A percentile compares a stretch with the other conserved stretches of the same genome.
phyloP scores from a whole-genome alignment of 208 protist species.

The Novymonas esmeraldas region DNA sequence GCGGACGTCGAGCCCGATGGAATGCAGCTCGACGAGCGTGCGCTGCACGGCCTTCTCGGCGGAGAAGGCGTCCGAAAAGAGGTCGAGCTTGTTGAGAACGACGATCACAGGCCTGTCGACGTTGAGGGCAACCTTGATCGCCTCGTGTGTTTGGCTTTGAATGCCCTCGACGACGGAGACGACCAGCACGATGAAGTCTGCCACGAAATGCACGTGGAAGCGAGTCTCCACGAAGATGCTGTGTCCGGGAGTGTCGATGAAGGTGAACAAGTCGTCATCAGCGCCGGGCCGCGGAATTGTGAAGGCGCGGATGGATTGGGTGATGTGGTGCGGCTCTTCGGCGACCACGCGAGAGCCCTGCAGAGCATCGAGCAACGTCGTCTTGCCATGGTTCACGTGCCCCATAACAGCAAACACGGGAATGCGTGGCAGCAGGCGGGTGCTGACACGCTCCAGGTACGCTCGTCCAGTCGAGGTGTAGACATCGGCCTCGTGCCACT shows the following conservation, averaged over 20 bases:
- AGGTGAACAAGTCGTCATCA: constrained; percentile 56
- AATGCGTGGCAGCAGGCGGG: constrained; percentile 40
- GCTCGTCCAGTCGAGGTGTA: constrained; percentile 71
- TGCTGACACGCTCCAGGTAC: constrained; percentile 56
- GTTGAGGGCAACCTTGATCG: constrained; percentile 85
- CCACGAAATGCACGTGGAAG: constrained; percentile 69
- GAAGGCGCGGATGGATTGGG: constrained; percentile 79
- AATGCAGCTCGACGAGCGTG: constrained; percentile 49
- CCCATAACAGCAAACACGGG: constrained; percentile 84
- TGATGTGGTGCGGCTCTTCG: constrained; percentile 77
- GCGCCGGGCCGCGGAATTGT: constrained; percentile 37
- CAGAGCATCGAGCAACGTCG: constrained; percentile 83
- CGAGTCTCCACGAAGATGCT: constrained; percentile 82
- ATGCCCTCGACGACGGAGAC: constrained; percentile 85
- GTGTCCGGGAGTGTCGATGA: constrained; percentile 92
- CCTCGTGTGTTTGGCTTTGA: constrained; percentile 83
- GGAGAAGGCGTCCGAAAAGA: constrained; percentile 64
- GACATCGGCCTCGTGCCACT: constrained; percentile 84
- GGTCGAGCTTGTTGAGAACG: constrained; percentile 88
- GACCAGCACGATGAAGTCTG: constrained; percentile 80
- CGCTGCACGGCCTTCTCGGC: constrained; percentile 41
- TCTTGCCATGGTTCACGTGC: constrained; percentile 91
- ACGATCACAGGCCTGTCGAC: constrained; percentile 87
- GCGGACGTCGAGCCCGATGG: constrained; percentile 70
- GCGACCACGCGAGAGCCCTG: constrained; percentile 47